A percentile compares a stretch with the other conserved stretches of the same genome.
These are phyloP conservation scores for Roridomyces roridus DNA, from an alignment of 768 basidiomycete genomes.

Conservation along the genomic window DNA sequence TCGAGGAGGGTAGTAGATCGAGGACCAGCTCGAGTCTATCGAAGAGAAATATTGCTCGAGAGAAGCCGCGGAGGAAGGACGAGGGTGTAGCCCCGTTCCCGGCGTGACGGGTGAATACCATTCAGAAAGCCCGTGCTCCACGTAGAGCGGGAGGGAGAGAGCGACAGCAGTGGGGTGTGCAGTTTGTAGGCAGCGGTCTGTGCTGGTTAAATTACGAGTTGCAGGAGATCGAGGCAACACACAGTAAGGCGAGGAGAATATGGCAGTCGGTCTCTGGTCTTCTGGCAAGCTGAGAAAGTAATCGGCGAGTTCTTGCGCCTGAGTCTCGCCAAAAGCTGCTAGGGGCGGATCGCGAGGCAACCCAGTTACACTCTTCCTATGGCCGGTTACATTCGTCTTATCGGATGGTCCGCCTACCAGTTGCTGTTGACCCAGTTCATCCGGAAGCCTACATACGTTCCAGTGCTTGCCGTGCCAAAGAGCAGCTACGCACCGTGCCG, in stretches of 20 bases:
- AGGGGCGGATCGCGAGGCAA: constrained; percentile 77
- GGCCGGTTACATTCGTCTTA: constrained; percentile 10
- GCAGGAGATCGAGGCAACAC: no score
- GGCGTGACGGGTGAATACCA: constrained; percentile 80
- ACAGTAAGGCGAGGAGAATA: constrained; percentile 90
- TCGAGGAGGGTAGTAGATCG: constrained; percentile 73
- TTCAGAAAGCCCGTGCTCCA: constrained; percentile 82
- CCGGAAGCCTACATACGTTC: constrained; percentile 62
- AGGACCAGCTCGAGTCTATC: constrained; percentile 67
- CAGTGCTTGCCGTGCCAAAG: not conserved
- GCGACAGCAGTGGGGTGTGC: constrained; percentile 65
- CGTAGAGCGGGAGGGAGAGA: constrained; percentile 71
- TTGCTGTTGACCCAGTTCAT: constrained; percentile 71
- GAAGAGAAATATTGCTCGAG: constrained; percentile 59
- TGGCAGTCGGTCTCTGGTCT: constrained; percentile 72
- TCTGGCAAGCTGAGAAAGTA: constrained; percentile 70
- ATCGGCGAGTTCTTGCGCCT: constrained; percentile 75
- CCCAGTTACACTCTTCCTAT: constrained; percentile 69
- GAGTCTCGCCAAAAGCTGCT: constrained; percentile 72
- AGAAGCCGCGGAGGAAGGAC: constrained; percentile 61
- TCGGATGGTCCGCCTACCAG: constrained; percentile 59
- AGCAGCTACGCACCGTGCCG: constrained; percentile 58
- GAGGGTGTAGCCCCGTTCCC: constrained; percentile 77
- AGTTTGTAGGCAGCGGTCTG: constrained; percentile 91
- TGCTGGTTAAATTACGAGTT: no score